Conservation (phyloP, 768 basidiomycete species). For the Boletus subcaerulescens region DNA sequence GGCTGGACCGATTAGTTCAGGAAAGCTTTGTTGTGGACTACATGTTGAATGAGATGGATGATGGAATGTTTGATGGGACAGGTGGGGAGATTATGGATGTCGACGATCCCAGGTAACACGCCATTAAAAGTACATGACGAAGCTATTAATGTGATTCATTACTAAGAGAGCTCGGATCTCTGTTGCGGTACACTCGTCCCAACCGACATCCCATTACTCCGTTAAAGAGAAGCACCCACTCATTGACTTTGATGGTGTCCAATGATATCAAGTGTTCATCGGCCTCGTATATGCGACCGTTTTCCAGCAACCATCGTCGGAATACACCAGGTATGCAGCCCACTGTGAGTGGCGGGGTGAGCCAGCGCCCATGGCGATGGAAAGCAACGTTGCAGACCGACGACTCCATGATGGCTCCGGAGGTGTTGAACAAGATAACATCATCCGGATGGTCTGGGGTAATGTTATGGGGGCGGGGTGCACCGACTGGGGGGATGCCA, state of each 20-base stretch:
- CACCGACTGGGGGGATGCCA: constrained; percentile 37
- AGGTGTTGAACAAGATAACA: constrained; percentile 60
- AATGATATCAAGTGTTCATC: constrained; percentile 40
- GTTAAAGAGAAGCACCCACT: constrained; percentile 70
- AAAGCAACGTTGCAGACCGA: constrained; percentile 74
- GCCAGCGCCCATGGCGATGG: constrained; percentile 53
- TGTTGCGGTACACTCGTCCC: constrained; percentile 32
- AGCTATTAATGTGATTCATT: neutral
- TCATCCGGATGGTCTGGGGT: constrained; percentile 38
- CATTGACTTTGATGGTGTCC: constrained; percentile 47
- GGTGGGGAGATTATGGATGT: constrained; percentile 46
- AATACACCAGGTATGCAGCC: constrained; percentile 75
- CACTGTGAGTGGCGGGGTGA: constrained; percentile 57
- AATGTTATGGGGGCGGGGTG: neutral
- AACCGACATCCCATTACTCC: constrained; percentile 67
- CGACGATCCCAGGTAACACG: constrained; percentile 10
- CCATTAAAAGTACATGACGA: constrained; percentile 17
- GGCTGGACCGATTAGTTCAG: constrained; percentile 84
- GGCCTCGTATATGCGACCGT: constrained; percentile 54
- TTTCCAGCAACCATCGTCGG: constrained; percentile 65
- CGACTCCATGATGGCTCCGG: constrained; percentile 55
- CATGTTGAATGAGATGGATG: constrained; percentile 84
- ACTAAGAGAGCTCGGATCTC: neutral
- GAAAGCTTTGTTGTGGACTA: constrained; percentile 97
- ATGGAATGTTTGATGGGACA: constrained; percentile 58